Evolutionary conservation across 2,329 filamentous ascomycete species (phyloP), one percentile per base, ranked within the genome.

Genomic region (Hirsutella thompsonii): DNA sequence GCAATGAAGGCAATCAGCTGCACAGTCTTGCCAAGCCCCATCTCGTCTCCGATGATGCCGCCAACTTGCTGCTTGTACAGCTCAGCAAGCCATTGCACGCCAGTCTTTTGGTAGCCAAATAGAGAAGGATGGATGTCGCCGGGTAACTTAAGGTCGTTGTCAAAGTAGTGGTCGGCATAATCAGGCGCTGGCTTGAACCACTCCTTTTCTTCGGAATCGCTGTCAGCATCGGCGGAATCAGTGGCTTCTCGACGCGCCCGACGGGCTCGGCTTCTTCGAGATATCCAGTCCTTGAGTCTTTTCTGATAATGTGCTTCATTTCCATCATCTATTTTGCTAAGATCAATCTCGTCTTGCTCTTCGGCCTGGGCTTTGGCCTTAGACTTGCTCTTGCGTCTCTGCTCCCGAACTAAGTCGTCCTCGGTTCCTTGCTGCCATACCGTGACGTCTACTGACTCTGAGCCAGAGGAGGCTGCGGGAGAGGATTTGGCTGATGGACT

Each of bases 71-170:
- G 88, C 42, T 80, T 78, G 56, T 94, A 90, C 2, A 98, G 68
- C 58, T 98, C 90, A 58, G 87, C 88, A 6, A 98, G 72, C 92
- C 92, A 98, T 55, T 94, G 84, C 3, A 98, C 88, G 3, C 90
- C 89, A 0, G 88, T 95, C 60, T 94, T 95, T 54, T 98, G 92
- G 50, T 98, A 98, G 47, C 93, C 87, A 52, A 96, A 98, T 0
- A 98, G 67, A 2, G 87, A 87, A 0, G 88, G 87, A 49, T 84
- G 89, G 8, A 98, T 90, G 52, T 98, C 92, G 2, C 92, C 92
- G 1, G 92, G 92, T 4, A 98, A 69, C 39, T 76, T 83, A 42
- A 93, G 76, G 3, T 76, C 82, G 32, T 84, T 81, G 40, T 83
- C 79, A 38, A 94, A 78, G 5, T 72, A 63, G 38, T 85, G 74